phyloP scores from a whole-genome alignment of 352 stramenopile species.

The Saprolegnia parasitica region DNA sequence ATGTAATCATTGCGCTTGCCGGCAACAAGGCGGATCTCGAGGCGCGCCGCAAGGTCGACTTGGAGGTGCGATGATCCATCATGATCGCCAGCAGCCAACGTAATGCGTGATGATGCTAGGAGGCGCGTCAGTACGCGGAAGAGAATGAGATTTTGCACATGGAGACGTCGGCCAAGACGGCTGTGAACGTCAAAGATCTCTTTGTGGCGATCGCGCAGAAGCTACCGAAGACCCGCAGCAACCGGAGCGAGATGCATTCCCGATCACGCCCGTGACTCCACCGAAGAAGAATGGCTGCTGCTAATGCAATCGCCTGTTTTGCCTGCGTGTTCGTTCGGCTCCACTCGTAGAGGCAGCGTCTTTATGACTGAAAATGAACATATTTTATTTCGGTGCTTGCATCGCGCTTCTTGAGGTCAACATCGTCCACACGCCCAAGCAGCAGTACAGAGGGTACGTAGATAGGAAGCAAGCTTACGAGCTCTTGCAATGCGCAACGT shows the following conservation, averaged over 20 bases:
- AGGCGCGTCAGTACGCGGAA: slow-evolving; percentile 97
- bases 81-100: neutral
- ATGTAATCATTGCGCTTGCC: slow-evolving; percentile 94
- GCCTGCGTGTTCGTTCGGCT: neutral
- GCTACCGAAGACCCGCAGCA: slow-evolving; percentile 76
- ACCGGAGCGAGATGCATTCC: slow-evolving; percentile 77
- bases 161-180: slow-evolving; percentile 99
- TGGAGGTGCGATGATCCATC: slow-evolving; percentile 48
- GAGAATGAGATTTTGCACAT: slow-evolving; percentile 99
- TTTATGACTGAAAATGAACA: slow-evolving; percentile 10
- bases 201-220: slow-evolving; percentile 96
- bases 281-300: slow-evolving; percentile 81
- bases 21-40: slow-evolving; percentile 99
- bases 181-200: slow-evolving; percentile 98
- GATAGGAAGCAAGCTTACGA: neutral
- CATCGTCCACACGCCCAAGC: neutral
- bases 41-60: slow-evolving; percentile 94
- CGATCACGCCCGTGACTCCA: slow-evolving; percentile 70
- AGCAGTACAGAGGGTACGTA: no score
- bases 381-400: slow-evolving; percentile 21
- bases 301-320: slow-evolving; percentile 37
- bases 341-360: neutral
- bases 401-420: neutral
- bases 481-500: slow-evolving; percentile 20
- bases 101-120: slow-evolving; percentile 36